Base-by-base conservation (phyloP, 1,284 basidiomycete species). In the Psilocybe mexicana region DNA sequence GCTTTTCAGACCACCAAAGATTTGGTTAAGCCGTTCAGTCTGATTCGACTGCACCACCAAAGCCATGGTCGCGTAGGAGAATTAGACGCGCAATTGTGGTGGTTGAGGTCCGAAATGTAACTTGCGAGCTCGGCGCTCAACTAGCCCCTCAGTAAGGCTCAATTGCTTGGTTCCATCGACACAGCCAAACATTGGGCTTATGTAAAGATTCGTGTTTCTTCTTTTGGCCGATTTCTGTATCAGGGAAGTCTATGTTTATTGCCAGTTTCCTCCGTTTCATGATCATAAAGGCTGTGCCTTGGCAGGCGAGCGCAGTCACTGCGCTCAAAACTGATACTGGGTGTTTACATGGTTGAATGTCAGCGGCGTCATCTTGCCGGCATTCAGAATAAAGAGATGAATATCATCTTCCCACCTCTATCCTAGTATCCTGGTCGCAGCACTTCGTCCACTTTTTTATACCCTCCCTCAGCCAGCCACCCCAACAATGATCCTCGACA, bases 1-100 rank as follows among this genome's bases (percentile, higher is more conserved):
- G 73, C 76, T 86, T 67, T 81, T 86, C 43, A 92, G 79, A 11
- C 81, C 81, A 62, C 79, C 76, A 62, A 91, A 92, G 61, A 91
- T 88, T 56, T 80, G 74, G 56, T 80, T 80, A 44, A 90, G 78
- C 50, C 80, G 76, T 55, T 90, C 89, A 47, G 76, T 75, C 66
- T 87, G 86, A 43, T 77, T 72, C 33, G 82, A 73, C 61, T 80
- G 76, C 52, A 77, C 74, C 55, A 76, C 76, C 60, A 85, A 82
- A 67, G 87, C 78, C 86, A 90, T 89, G 58, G 63, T 60, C 57
- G 42, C 38, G 55, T 50, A 18, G 14, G 33, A 50, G 24, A n/a
- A n/a, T 57, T 52, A 60, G 57, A 55, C 55, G 59, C 55, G 58
- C 54, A 55, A 55, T 14, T 46, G 26, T 30, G 46, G 60, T 35